Base-by-base conservation (phyloP, 768 basidiomycete genomes). In the Suillus ampliporus region DNA sequence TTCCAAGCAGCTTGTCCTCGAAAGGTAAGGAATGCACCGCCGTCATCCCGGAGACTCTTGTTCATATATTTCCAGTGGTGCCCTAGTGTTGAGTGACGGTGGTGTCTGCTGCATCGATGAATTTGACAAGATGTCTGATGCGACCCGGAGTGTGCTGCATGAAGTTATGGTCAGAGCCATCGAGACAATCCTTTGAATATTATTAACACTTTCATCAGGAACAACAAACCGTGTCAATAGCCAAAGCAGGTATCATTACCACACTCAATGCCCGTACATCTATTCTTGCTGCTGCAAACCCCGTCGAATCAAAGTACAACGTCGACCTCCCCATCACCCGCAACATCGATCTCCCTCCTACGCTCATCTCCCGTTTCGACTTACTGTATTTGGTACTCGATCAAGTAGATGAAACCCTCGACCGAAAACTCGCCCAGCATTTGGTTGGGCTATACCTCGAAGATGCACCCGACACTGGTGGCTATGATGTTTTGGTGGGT, bases 191-290 rank as follows among this genome's bases (percentile, higher is more conserved):
- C 9, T 14, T 28, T 47, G 21, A 31, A 47, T 35, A 19, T 37
- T 11, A 17, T 47, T 64, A 23, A 62, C 60, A 61, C 35, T 46
- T 46, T 28, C 53, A 47, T 13, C 64, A 97, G 96, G 96, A 99
- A 86, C 96, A 98, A 88, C 96, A 98, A 88, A 99, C 97, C 1
- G 97, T 98, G 21, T 98, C 96, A 5, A 97, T 99, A 64, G 97
- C 97, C 7, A 99, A 99, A 78, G 97, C 97, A 0, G 97, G 97
- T 11, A 99, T 99, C 67, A 98, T 98, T 71, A 98, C 97, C 0
- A 99, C 97, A 0, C 82, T 99, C 62, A 99, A 99, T 69, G 97
- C 97, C 0, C 85, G 97, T n/a, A 99, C 97, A 0, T 98, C 97
- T 0, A 95, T 99, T 67, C 83, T 99, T 11, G 97, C 97, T 1